A percentile compares a stretch with the other conserved stretches of the same genome.
Evolutionary conservation across 1,284 basidiomycete genomes (phyloP).

Genomic region (Irpex lacteus): DNA sequence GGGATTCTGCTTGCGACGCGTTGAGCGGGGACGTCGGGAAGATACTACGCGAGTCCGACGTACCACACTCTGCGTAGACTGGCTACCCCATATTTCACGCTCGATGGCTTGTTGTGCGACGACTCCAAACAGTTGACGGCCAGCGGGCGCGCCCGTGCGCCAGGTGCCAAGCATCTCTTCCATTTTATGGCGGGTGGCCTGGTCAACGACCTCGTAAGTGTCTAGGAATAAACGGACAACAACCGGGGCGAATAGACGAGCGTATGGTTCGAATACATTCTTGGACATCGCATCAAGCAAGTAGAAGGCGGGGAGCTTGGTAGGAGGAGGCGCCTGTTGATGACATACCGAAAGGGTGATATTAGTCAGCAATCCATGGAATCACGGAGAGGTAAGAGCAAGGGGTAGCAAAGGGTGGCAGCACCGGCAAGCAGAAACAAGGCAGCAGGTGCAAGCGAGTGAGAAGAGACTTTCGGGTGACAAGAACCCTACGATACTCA

Average conservation of each 20-base stretch:
- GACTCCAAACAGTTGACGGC: constrained; percentile 82
- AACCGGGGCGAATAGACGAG: constrained; percentile 73
- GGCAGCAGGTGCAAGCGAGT: neutral
- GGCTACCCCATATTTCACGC: constrained; percentile 71
- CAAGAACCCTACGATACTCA: constrained; percentile 17
- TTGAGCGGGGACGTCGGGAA: neutral
- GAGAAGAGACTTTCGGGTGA: constrained; percentile 11
- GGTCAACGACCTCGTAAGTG: constrained; percentile 84
- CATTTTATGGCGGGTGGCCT: constrained; percentile 85
- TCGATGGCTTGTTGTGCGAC: constrained; percentile 75
- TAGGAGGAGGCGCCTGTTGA: constrained; percentile 78
- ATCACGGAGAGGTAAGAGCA: constrained; percentile 27
- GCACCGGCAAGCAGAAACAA: neutral
- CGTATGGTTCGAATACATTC: constrained; percentile 90
- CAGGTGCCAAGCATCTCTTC: constrained; percentile 94
- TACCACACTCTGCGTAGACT: constrained; percentile 29
- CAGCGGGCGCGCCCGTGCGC: constrained; percentile 78
- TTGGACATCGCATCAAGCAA: constrained; percentile 96
- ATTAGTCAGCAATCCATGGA: constrained; percentile 67
- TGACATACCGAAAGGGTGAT: constrained; percentile 30
- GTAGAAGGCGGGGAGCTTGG: constrained; percentile 94
- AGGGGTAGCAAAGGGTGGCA: constrained; percentile 23
- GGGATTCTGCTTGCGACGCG: constrained; percentile 15
- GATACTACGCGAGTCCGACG: constrained; percentile 11
- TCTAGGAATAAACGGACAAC: constrained; percentile 80